Percentiles rank a stretch among this genome's conserved stretches.
Evolutionary conservation across 2,329 filamentous ascomycete species (phyloP).

Genomic region (Stagonosporopsis cucurbitacearum): DNA sequence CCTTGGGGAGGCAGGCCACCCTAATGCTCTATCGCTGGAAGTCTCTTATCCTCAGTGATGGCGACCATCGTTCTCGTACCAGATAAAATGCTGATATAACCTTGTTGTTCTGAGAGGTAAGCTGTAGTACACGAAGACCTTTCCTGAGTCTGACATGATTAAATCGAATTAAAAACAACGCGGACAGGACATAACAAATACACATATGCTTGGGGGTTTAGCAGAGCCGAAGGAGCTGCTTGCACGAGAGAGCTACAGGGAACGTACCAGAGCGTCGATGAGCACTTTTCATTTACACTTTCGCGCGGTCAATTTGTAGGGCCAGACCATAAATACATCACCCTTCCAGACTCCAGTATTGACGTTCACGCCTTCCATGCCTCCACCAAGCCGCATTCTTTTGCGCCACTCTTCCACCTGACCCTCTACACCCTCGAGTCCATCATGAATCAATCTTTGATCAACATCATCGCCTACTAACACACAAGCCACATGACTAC

Average conservation of each 20-base stretch:
- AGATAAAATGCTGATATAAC: background rate
- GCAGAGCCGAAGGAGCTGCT: no score
- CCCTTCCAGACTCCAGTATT: slow-evolving; percentile 6
- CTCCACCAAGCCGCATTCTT: background rate
- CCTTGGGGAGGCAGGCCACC: background rate
- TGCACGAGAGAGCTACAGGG: no score
- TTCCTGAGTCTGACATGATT: background rate
- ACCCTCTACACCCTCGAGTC: background rate
- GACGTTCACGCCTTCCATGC: background rate
- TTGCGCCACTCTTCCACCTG: background rate
- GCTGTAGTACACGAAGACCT: background rate
- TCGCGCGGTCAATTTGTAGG: no score
- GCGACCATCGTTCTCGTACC: no score
- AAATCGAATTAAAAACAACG: background rate
- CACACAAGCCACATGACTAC: slow-evolving; percentile 2
- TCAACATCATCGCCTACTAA: background rate
- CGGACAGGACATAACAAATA: no score
- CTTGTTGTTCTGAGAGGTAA: background rate
- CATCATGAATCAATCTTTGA: background rate
- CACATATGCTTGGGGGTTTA: no score
- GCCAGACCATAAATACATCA: slow-evolving; percentile 4
- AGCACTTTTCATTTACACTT: no score
- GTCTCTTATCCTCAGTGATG: no score
- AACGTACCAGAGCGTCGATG: no score
- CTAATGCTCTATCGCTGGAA: background rate